These are phyloP conservation scores for Cyphellophora attinorum DNA, from an alignment of 2,329 filamentous ascomycete species.

Conservation along the genomic window DNA sequence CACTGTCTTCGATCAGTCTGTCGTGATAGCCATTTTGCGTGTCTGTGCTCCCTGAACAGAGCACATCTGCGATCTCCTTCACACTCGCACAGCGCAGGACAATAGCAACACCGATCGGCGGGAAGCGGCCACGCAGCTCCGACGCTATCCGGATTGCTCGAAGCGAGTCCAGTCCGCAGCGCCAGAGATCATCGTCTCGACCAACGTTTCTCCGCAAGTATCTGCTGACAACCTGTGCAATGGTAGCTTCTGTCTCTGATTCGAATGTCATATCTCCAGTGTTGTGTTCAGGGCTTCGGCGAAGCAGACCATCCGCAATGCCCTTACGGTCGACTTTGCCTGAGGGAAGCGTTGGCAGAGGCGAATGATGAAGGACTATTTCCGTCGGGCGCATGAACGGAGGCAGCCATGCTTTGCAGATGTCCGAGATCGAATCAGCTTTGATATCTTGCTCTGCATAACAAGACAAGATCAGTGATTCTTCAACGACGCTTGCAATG, in stretches of 20 bases:
- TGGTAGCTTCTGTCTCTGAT: constrained; percentile 19
- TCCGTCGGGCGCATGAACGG: constrained; percentile 75
- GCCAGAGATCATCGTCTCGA: constrained; percentile 36
- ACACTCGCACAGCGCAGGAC: constrained; percentile 51
- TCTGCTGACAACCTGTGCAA: constrained; percentile 33
- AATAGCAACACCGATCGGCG: constrained; percentile 47
- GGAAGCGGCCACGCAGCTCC: constrained; percentile 47
- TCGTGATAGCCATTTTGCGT: neutral
- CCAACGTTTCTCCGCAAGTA: constrained; percentile 31
- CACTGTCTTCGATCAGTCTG: constrained; percentile 2
- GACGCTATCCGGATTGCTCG: constrained; percentile 56
- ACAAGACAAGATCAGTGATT: constrained; percentile 66
- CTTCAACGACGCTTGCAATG: constrained; percentile 57
- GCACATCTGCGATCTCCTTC: constrained; percentile 8
- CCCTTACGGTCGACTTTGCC: constrained; percentile 70
- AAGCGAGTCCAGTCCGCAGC: constrained; percentile 58
- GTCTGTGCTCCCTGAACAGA: neutral
- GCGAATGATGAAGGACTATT: constrained; percentile 47
- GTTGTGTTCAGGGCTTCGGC: too few relatives aligned
- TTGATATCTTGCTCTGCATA: constrained; percentile 38
- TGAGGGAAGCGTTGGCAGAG: constrained; percentile 67
- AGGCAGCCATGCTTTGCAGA: constrained; percentile 67
- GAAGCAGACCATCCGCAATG: constrained; percentile 36
- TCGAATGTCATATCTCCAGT: constrained; percentile 17
- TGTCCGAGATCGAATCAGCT: constrained; percentile 40